phyloP scores from a whole-genome alignment of 306 rosid species.

The Geum urbanum region DNA sequence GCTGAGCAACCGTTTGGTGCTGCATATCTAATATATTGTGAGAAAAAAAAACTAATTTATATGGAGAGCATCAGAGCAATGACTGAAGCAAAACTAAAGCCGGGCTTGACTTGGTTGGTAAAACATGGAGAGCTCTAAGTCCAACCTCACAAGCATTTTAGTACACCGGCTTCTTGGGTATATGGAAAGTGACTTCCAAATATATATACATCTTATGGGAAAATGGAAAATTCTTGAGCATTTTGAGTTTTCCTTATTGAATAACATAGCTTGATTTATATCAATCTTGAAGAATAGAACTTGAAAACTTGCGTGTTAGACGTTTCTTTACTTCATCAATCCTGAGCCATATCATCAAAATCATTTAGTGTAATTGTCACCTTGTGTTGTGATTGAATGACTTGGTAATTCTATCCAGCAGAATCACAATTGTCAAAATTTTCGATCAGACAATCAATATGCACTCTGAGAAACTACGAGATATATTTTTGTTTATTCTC shows the following conservation, averaged over 20 bases:
- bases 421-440: too few species aligned
- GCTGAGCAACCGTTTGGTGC: too few species aligned
- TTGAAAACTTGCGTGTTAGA: conserved; percentile 8
- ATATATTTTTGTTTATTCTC: background rate
- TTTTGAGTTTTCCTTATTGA: background rate
- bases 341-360: background rate
- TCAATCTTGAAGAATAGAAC: conserved; percentile 13
- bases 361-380: too few species aligned
- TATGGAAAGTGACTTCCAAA: background rate
- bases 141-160: conserved; percentile 20
- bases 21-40: too few species aligned
- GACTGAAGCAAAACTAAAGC: conserved; percentile 11
- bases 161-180: background rate
- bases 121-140: background rate
- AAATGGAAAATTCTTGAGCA: too few species aligned
- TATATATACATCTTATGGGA: too few species aligned
- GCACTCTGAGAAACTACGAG: too few species aligned
- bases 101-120: conserved; percentile 25
- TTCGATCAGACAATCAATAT: too few species aligned
- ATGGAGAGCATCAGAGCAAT: background rate
- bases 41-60: too few species aligned
- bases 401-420: background rate
- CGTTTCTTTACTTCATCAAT: conserved; percentile 10
- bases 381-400: background rate
- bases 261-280: background rate